Conservation (phyloP, 2,329 filamentous ascomycete species). For the Rhytidhysteron rufulum region DNA sequence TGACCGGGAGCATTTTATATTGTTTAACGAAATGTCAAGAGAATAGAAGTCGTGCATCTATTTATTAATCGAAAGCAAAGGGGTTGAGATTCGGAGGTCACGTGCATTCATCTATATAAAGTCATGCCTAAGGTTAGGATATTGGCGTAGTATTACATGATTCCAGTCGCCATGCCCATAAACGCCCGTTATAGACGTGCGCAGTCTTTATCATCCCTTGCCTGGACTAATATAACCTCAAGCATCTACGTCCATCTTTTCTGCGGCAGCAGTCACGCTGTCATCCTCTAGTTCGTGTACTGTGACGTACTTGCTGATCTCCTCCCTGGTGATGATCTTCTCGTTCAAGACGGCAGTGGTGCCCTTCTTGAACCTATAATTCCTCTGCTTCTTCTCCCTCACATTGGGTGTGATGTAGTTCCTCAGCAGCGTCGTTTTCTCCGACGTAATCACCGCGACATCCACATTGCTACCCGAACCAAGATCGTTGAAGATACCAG, state of each 20-base stretch:
- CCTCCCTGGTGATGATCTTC: conserved; percentile 90
- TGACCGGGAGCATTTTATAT: no score
- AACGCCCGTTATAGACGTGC: no score
- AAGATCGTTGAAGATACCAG: conserved; percentile 98
- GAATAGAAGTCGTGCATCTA: no score
- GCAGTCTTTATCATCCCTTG: no score
- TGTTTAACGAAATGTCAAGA: no score
- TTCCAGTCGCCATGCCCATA: no score
- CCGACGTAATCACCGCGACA: conserved; percentile 88
- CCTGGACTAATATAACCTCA: conserved; percentile 15
- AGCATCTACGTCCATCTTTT: conserved; percentile 63
- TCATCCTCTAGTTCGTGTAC: conserved; percentile 78
- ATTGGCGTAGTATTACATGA: no score
- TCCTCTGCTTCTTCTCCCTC: conserved; percentile 84
- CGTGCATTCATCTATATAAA: no score
- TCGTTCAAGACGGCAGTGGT: conserved; percentile 96
- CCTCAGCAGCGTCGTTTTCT: conserved; percentile 89
- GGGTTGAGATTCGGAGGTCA: no score
- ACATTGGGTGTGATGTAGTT: conserved; percentile 94
- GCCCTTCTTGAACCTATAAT: conserved; percentile 84
- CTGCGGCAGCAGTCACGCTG: conserved; percentile 56
- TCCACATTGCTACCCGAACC: conserved; percentile 97
- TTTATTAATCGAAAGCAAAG: no score
- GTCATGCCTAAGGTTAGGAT: no score
- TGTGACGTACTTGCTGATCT: conserved; percentile 90